Evolutionary conservation across 306 rosid genomes (phyloP).

Genomic region (Quercus cerris): DNA sequence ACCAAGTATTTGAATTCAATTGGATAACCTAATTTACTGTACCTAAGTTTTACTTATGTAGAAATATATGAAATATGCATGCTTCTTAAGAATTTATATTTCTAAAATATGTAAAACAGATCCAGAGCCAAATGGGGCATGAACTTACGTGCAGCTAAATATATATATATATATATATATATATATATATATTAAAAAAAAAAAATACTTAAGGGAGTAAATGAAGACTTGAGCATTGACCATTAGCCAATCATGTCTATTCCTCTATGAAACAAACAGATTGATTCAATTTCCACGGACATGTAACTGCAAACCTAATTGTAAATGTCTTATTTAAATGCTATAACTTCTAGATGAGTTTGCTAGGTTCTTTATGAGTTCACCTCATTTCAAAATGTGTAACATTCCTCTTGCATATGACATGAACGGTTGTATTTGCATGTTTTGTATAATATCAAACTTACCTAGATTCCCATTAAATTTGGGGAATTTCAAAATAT

Average conservation of each 20-base stretch:
- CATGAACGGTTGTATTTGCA: background rate
- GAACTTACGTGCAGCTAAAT: background rate
- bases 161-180: background rate
- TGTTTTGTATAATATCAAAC: too few species aligned
- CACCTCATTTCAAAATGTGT: background rate
- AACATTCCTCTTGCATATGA: background rate
- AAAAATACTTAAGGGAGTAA: background rate
- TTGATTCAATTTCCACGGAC: background rate
- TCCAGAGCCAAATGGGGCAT: background rate
- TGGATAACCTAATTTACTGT: too few species aligned
- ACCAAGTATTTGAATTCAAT: too few species aligned
- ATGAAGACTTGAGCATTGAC: background rate
- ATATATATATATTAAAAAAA: background rate
- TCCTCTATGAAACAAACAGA: background rate
- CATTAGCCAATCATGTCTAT: background rate
- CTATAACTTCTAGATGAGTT: background rate
- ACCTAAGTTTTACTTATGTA: background rate
- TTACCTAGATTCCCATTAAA: too few species aligned
- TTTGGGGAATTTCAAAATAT: too few species aligned
- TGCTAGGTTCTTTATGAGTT: background rate
- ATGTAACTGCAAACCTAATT: background rate
- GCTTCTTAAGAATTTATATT: background rate
- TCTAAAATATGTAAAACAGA: background rate
- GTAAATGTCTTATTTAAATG: background rate
- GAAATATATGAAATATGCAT: background rate